A percentile compares a stretch with the other conserved stretches of the same genome.
Evolutionary conservation across 2,329 filamentous ascomycete genomes (phyloP).

Genomic region (Ophiostoma tasmaniense): DNA sequence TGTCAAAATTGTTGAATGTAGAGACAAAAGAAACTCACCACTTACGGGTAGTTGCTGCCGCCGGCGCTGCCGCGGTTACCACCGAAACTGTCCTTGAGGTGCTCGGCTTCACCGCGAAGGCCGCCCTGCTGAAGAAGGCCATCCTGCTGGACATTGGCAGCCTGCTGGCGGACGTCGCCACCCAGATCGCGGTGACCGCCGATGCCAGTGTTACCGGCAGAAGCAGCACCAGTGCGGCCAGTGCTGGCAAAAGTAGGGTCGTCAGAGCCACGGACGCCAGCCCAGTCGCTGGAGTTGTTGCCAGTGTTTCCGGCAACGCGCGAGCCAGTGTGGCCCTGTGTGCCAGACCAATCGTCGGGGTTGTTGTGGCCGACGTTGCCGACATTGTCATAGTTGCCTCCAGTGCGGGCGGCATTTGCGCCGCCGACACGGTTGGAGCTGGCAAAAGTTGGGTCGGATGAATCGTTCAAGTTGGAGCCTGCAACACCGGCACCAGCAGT

Average conservation of each 20-base stretch:
- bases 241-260: constrained; percentile 2
- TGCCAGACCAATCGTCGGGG: constrained; percentile 1
- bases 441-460: constrained; percentile 16
- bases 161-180: background rate
- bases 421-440: background rate
- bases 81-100: constrained; percentile 21
- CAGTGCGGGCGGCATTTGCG: background rate
- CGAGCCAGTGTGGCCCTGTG: background rate
- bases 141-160: background rate
- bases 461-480: background rate
- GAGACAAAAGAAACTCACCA: constrained; percentile 21
- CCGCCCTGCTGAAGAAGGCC: constrained; percentile 21
- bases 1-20: background rate
- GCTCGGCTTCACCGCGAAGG: constrained; percentile 32
- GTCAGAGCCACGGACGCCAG: background rate
- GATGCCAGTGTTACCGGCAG: constrained; percentile 21
- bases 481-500: constrained; percentile 23
- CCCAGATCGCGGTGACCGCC: background rate
- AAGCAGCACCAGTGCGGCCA: background rate
- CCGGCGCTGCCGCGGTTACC: constrained; percentile 41
- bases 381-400: background rate
- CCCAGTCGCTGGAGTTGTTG: background rate
- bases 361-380: background rate
- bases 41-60: constrained; percentile 44
- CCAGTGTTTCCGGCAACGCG: background rate